Base-by-base conservation (phyloP, 495 filamentous ascomycete species). In the Neurospora sp. region DNA sequence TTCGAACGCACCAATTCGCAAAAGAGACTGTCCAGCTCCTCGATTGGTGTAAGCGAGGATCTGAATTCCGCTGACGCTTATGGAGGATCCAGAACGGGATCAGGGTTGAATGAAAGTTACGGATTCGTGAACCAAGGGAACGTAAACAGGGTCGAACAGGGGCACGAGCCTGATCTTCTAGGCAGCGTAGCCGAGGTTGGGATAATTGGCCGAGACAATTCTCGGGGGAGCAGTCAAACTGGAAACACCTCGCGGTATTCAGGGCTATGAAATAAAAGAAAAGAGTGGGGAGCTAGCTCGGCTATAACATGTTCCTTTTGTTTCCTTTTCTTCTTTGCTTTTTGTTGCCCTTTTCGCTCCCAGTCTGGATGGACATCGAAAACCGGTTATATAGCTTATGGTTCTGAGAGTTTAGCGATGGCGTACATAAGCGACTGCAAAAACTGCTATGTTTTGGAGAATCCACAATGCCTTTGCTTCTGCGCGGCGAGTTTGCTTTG, bases 51-150 rank as follows among this genome's bases (percentile, higher is more conserved):
- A 1, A 89, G 80, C 7, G 85, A 84, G 21, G 85, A 83, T 9
- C 82, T 83, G 71, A 79, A 74, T 74, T 78, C 78, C 71, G 54
- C 84, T 76, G 74, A 83, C 34, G 54, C 54, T 11, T 66, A 39
- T 77, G 42, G 54, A 71, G 71, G 82, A 72, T 75, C 78, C 9
- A 72, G 54, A 28, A 66, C 54, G 13, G 54, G 54, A 66, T 66
- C 54, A 19, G 54, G 54, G 54, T 34, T 66, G 54, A 66, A 66
- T 28, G 54, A 66, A 4, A 92, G 86, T 76, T 85, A 90, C 76
- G 92, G 93, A 1, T 90, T 89, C 76, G 93, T 95, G n/a, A 84
- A 91, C 42, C 90, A 93, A 38, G 90, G 92, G 72, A 89, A 85
- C 74, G 86, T 88, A 39, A 88, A 81, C 74, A 82, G 83, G 39